These are phyloP conservation scores for Penicillium crystallinum DNA, from an alignment of 495 filamentous ascomycete species.

Conservation along the genomic window DNA sequence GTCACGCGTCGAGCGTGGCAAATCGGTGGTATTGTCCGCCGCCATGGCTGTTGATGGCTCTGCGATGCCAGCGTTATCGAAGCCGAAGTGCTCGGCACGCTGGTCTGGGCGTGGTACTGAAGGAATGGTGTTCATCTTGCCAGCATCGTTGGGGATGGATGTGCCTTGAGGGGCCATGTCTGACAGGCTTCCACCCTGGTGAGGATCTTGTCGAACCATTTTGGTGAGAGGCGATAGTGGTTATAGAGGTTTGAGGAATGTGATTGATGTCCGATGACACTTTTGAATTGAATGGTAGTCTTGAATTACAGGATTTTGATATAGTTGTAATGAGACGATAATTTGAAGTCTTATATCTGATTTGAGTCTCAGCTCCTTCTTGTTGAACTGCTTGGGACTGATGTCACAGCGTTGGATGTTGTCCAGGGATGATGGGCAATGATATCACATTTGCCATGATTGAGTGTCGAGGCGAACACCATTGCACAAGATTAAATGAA, in stretches of 20 bases:
- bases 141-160: conserved; percentile 49
- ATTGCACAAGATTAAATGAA: not conserved
- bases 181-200: conserved; percentile 31
- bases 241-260: not conserved
- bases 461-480: not conserved
- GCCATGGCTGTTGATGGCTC: conserved; percentile 37
- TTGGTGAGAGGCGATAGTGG: not conserved
- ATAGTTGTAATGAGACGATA: not conserved
- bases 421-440: conserved; percentile 21
- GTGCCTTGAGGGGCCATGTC: conserved; percentile 53
- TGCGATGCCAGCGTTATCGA: conserved; percentile 27
- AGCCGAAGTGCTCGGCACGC: conserved; percentile 24
- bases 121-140: conserved; percentile 47
- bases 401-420: conserved; percentile 15
- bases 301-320: not conserved
- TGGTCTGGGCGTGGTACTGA: conserved; percentile 55
- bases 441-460: conserved; percentile 24
- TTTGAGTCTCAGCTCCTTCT: not conserved
- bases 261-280: not conserved
- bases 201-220: conserved; percentile 25
- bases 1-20: conserved; percentile 47
- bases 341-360: not conserved
- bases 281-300: not conserved
- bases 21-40: conserved; percentile 48
- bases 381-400: conserved; percentile 6